Evolutionary conservation across 2,329 filamentous ascomycete genomes (phyloP).

Genomic region (Fusarium gaditjirri): DNA sequence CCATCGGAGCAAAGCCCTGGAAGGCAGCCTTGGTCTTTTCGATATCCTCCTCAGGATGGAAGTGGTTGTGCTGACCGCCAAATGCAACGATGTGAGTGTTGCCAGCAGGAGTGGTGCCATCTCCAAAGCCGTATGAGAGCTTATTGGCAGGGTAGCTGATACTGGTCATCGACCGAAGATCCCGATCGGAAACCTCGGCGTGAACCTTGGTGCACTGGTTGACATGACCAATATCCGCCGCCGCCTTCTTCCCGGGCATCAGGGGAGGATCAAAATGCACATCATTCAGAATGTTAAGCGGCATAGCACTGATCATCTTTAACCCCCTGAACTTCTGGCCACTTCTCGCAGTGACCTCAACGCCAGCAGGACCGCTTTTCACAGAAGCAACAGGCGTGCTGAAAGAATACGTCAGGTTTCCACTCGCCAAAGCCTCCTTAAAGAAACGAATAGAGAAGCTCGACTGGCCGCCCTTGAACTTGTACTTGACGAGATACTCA

Average conservation of each 20-base stretch:
- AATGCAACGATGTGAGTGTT: conserved; percentile 62
- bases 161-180: conserved; percentile 56
- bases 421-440: conserved; percentile 52
- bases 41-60: conserved; percentile 56
- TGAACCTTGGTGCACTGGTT: conserved; percentile 60
- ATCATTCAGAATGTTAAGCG: conserved; percentile 56
- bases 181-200: conserved; percentile 53
- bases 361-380: conserved; percentile 41
- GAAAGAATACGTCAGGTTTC: conserved; percentile 55
- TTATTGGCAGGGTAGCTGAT: conserved; percentile 56
- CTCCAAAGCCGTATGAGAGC: conserved; percentile 56
- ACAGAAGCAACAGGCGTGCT: conserved; percentile 51
- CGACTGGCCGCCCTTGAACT: conserved; percentile 56
- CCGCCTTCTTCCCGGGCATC: conserved; percentile 47
- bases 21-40: conserved; percentile 47
- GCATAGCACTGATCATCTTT: conserved; percentile 55
- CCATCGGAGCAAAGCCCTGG: conserved; percentile 48
- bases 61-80: conserved; percentile 54
- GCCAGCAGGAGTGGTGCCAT: conserved; percentile 56
- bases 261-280: conserved; percentile 56
- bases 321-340: conserved; percentile 45
- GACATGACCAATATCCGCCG: conserved; percentile 54
- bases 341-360: conserved; percentile 49
- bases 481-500: conserved; percentile 54
- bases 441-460: conserved; percentile 59